phyloP scores from a whole-genome alignment of 148 eudicot species.

The Chenopodium suecicum region DNA sequence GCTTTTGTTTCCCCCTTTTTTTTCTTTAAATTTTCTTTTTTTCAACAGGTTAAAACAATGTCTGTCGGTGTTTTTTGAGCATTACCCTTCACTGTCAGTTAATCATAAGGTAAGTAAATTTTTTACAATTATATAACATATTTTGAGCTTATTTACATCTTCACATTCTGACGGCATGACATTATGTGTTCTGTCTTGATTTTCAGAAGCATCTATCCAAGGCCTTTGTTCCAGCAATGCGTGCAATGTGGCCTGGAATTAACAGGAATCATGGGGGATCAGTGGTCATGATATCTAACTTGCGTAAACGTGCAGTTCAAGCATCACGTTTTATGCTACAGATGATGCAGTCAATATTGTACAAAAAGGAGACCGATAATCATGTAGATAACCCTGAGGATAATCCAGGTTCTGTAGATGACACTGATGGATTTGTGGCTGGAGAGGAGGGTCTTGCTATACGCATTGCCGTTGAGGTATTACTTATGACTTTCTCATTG shows the following conservation, averaged over 20 bases:
- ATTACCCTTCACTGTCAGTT: slow-evolving; percentile 74
- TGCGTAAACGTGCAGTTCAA: slow-evolving; percentile 92
- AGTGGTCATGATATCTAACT: slow-evolving; percentile 52
- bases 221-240: slow-evolving; percentile 76
- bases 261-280: slow-evolving; percentile 67
- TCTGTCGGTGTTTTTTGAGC: slow-evolving; percentile 94
- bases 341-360: slow-evolving; percentile 81
- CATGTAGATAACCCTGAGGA: slow-evolving; percentile 33
- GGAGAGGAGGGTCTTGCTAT: slow-evolving; percentile 93
- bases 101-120: slow-evolving; percentile 74
- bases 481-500: neutral
- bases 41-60: slow-evolving; percentile 76
- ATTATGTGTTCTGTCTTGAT: neutral
- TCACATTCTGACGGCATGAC: slow-evolving; percentile 14
- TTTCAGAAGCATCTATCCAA: slow-evolving; percentile 72
- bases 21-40: neutral
- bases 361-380: slow-evolving; percentile 43
- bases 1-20: slow-evolving; percentile 8
- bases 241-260: slow-evolving; percentile 88
- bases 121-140: neutral
- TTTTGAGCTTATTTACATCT: neutral
- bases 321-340: slow-evolving; percentile 93
- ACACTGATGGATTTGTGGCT: slow-evolving; percentile 50
- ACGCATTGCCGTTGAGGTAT: slow-evolving; percentile 85
- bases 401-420: slow-evolving; percentile 36